These are phyloP conservation scores for Phialemonium atrogriseum DNA, from an alignment of 2,329 filamentous ascomycete species.

Conservation along the genomic window DNA sequence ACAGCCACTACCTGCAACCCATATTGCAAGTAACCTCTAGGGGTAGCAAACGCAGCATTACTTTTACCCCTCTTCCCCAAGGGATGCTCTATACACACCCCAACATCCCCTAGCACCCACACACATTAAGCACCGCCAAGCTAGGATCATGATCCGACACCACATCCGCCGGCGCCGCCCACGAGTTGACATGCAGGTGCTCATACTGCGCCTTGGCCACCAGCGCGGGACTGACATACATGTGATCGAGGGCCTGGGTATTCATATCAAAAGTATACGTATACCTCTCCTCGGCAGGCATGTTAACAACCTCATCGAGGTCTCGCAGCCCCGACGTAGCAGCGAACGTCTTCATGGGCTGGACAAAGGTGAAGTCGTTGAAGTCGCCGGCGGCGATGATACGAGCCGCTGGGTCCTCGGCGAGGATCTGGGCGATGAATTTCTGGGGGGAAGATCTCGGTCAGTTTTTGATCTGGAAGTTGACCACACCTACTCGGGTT, in stretches of 20 bases:
- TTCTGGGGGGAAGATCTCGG: too few relatives aligned
- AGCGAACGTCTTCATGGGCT: slow-evolving; percentile 48
- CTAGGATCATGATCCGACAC: slow-evolving; percentile 64
- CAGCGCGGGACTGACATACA: slow-evolving; percentile 53
- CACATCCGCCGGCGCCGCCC: slow-evolving; percentile 47
- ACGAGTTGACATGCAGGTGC: slow-evolving; percentile 65
- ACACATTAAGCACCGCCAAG: slow-evolving; percentile 55
- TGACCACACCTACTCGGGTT: too few relatives aligned
- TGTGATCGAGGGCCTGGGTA: slow-evolving; percentile 62
- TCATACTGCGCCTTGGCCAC: slow-evolving; percentile 38
- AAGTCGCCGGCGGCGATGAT: slow-evolving; percentile 60
- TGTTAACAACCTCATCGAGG: slow-evolving; percentile 49
- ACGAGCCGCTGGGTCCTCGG: slow-evolving; percentile 43
- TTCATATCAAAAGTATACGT: slow-evolving; percentile 65
- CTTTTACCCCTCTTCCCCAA: too few relatives aligned
- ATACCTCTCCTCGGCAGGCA: slow-evolving; percentile 52
- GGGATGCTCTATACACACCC: not conserved
- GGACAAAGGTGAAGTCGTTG: slow-evolving; percentile 61
- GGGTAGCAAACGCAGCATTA: too few relatives aligned
- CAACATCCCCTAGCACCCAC: slow-evolving; percentile 21
- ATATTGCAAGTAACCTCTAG: too few relatives aligned
- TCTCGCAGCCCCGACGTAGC: slow-evolving; percentile 48
- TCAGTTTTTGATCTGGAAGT: too few relatives aligned
- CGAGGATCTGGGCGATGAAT: slow-evolving; percentile 51
- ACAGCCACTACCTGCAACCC: too few relatives aligned